Evolutionary conservation across 2,329 filamentous ascomycete genomes (phyloP).

Genomic region (Ascochyta fabae): DNA sequence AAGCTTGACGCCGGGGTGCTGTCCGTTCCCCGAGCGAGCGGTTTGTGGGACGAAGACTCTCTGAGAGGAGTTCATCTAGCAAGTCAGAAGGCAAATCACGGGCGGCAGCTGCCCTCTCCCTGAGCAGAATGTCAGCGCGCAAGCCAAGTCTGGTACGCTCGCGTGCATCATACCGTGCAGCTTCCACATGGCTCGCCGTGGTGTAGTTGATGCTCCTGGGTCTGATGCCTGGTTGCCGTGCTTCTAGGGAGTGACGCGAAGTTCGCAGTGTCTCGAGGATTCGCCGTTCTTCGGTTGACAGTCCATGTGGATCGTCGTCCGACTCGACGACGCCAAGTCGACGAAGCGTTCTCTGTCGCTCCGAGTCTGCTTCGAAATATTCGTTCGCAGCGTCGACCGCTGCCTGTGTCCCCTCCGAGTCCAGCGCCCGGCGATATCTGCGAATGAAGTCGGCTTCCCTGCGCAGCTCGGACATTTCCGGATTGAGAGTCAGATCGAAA

Average conservation of each 20-base stretch:
- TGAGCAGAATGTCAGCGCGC: constrained; percentile 18
- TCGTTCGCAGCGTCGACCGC: constrained; percentile 52
- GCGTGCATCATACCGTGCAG: constrained; percentile 31
- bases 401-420: constrained; percentile 46
- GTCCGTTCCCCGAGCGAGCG: constrained; percentile 29
- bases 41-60: constrained; percentile 31
- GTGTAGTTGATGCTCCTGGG: constrained; percentile 55
- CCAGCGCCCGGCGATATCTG: constrained; percentile 50
- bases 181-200: constrained; percentile 28
- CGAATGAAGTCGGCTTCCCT: constrained; percentile 54
- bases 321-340: constrained; percentile 48
- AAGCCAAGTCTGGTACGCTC: constrained; percentile 1
- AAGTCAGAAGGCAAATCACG: constrained; percentile 18
- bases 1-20: constrained; percentile 49
- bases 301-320: constrained; percentile 54
- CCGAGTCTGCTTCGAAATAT: constrained; percentile 51
- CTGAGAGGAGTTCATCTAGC: constrained; percentile 23
- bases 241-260: constrained; percentile 52
- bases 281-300: constrained; percentile 55
- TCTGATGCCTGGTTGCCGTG: constrained; percentile 44
- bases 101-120: constrained; percentile 27
- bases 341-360: constrained; percentile 40
- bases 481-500: constrained; percentile 43
- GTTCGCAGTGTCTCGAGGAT: constrained; percentile 55
- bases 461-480: constrained; percentile 56